Evolutionary conservation across 2,329 filamentous ascomycete genomes (phyloP), one percentile per base, ranked within the genome.

Genomic region (Trichoderma atroviride): DNA sequence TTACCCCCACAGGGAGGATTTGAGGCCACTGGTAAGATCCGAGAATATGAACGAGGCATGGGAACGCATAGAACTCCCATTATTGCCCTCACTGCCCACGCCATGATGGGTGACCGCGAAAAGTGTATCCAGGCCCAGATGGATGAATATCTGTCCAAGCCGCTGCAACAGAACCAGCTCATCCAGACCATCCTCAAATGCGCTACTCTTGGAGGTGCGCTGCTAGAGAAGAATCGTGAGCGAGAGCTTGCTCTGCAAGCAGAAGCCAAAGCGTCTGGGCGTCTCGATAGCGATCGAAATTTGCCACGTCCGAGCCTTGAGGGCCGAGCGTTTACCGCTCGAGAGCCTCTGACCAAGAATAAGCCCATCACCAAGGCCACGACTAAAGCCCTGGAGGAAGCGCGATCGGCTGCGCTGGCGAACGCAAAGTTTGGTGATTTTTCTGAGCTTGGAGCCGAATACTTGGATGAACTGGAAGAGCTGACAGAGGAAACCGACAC

Each of bases 81-180:
- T 76, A 97, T 99, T 75, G 96, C 96, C 2, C 87, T 99, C 56
- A 99, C 96, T 14, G 96, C 96, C 1, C 96, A 99, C 81, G 96
- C 96, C 75, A 99, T 99, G 96, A 90, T 98, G 84, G 96, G 96
- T 73, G 96, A 99, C 77, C 89, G 96, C 61, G 96, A 99, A 79
- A 97, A 97, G 84, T 99, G 96, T 80, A 96, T 99, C 71, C 93
- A 97, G 79, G 96, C 95, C 11, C 94, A 98, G 83, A 99, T 99
- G 96, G 96, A 99, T 79, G 96, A 99, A 80, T 99, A 99, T 78
- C 85, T 99, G 53, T 97, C 95, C 22, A 99, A 99, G 79, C 95
- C 95, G 31, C 85, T 98, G 71, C 96, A 97, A 80, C 95, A 97
- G 78, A 97, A 97, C 79, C 93, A 97, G 79, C 90, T 98, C 76